Base-by-base conservation (phyloP, 441 rosid species). In the Breynia disticha region DNA sequence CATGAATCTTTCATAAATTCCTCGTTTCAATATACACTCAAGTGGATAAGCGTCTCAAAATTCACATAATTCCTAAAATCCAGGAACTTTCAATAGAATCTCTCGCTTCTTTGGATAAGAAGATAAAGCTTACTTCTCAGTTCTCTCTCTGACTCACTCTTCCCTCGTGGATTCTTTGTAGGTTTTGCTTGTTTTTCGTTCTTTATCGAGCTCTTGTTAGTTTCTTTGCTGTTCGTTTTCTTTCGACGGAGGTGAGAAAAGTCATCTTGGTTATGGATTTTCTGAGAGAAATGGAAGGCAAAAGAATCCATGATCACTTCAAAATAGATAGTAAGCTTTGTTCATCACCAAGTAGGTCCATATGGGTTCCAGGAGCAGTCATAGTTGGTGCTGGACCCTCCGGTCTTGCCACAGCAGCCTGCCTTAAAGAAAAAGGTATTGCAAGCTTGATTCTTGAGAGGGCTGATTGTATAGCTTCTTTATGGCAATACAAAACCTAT, bases 311-410 rank as follows among this genome's bases (percentile, higher is more conserved):
- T 64, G 94, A 87, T 50, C 78, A 58, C 50, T 70, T 71, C 45
- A 60, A 55, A 51, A 67, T 28, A 28, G 8, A 45, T 16, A 75
- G 64, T 10, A 52, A 48, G 64, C 49, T 44, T 5, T 32, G 56
- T 8, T 43, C 70, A n/a, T 50, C 72, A 24, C 4, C 67, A 7
- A 61, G 44, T 32, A 55, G 67, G 56, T 46, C 72, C 47, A 50
- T 54, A 37, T 24, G 66, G 76, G 80, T 78, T 11, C 66, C 63
- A 0, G 84, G 85, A 17, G 79, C 90, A 16, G 49, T 88, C 63
- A 81, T 88, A 57, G 84, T 88, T n/a, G 91, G 96, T 7, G 89
- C 91, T 0, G 95, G 96, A 1, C 96, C 96, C 7, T 83, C 96
- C 0, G 96, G 96, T 3, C 62, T 88, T 1, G 91, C 91, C 22